These are phyloP conservation scores for Pestalotiopsis sp. DNA, from an alignment of 2,329 filamentous ascomycete species.

Conservation along the genomic window DNA sequence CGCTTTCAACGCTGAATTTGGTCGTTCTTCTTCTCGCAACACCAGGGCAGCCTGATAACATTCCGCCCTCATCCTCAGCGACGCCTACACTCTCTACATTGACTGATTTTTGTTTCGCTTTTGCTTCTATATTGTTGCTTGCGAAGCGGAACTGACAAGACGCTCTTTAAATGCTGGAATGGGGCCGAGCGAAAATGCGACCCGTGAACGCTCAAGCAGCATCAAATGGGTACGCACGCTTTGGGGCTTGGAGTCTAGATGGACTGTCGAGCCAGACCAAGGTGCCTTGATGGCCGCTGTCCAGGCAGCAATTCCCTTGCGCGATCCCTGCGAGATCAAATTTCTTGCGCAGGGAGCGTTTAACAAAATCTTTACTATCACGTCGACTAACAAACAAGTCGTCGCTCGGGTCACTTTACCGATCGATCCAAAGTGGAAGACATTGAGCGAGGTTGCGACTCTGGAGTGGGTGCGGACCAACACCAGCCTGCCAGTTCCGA, in stretches of 20 bases:
- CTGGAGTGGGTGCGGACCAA: constrained; percentile 32
- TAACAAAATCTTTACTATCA: constrained; percentile 28
- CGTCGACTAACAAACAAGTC: background rate
- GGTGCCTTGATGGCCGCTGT: background rate
- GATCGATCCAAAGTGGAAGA: constrained; percentile 38
- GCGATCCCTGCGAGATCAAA: constrained; percentile 15
- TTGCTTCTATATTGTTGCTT: background rate
- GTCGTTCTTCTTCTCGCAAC: background rate
- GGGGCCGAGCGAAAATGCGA: background rate
- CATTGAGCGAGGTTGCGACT: constrained; percentile 40
- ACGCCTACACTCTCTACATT: background rate
- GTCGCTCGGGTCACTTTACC: constrained; percentile 40
- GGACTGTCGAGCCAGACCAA: constrained; percentile 1
- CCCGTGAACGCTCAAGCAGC: background rate
- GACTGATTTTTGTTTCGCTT: background rate
- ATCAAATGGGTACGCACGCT: constrained; percentile 7
- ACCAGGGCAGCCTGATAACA: background rate
- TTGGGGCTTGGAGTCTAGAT: constrained; percentile 2
- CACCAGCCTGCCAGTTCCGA: constrained; percentile 36
- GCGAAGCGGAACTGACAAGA: background rate
- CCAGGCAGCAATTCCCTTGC: background rate
- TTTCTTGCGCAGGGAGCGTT: constrained; percentile 19
- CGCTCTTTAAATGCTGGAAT: background rate
- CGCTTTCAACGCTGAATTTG: background rate
- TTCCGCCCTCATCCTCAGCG: background rate